A percentile compares a stretch with the other conserved stretches of the same genome.
Evolutionary conservation across 225 moss, liverwort and hornwort genomes (phyloP).

Genomic region (Sphagnum tenellum): DNA sequence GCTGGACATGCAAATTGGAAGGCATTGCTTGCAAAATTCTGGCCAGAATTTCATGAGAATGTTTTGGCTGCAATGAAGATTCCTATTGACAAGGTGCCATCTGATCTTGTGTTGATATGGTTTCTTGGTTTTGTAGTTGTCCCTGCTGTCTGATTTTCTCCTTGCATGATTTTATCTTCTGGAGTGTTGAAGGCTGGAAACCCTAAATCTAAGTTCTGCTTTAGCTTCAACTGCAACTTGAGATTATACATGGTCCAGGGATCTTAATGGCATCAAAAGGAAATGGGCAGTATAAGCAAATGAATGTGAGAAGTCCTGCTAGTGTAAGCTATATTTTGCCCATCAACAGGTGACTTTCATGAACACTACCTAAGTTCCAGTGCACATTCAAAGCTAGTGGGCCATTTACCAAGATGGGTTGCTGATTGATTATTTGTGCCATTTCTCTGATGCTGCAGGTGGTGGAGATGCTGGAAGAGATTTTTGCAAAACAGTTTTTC

Average conservation of each 20-base stretch:
- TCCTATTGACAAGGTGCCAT: slow-evolving; percentile 70
- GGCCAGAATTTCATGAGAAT: slow-evolving; percentile 84
- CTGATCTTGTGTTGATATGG: neutral
- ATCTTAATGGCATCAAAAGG: too few species aligned
- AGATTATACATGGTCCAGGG: too few species aligned
- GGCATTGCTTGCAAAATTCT: slow-evolving; percentile 54
- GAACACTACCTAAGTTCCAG: too few species aligned
- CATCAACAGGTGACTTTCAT: too few species aligned
- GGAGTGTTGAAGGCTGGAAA: too few species aligned
- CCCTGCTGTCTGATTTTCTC: too few species aligned
- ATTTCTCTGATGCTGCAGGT: slow-evolving; percentile 34
- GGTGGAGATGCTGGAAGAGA: slow-evolving; percentile 70
- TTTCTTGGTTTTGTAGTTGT: neutral
- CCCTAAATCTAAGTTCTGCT: too few species aligned
- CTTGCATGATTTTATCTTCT: too few species aligned
- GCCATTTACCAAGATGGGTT: neutral
- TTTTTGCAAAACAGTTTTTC: slow-evolving; percentile 61
- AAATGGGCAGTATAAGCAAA: too few species aligned
- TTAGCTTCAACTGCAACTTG: too few species aligned
- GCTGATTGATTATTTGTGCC: neutral
- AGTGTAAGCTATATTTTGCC: too few species aligned
- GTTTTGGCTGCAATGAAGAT: slow-evolving; percentile 58
- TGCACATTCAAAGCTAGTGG: neutral
- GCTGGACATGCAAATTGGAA: slow-evolving; percentile 90
- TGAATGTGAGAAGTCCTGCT: too few species aligned